phyloP scores from a whole-genome alignment of 371 early-diverging fungal genomes.

The Thermomucor indicae-seudaticae region DNA sequence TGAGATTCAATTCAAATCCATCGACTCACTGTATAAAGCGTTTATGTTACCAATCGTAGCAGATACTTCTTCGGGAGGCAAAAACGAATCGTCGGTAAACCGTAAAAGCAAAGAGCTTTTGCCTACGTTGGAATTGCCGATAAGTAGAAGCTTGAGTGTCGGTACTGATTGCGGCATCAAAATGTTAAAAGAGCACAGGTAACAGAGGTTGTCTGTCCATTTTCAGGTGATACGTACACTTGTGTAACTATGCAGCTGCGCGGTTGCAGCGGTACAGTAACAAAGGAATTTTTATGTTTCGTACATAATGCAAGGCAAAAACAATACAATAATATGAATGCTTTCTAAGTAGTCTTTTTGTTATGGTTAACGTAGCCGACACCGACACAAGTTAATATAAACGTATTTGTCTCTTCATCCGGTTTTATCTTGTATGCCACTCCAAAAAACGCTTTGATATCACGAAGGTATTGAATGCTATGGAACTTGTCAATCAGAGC shows the following conservation, averaged over 20 bases:
- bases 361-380: slow-evolving; percentile 85
- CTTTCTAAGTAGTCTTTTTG: slow-evolving; percentile 71
- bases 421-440: slow-evolving; percentile 87
- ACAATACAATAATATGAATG: slow-evolving; percentile 2
- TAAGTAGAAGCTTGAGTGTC: slow-evolving; percentile 95
- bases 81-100: slow-evolving; percentile 97
- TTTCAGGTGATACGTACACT: no score
- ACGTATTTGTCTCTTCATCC: slow-evolving; percentile 63
- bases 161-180: slow-evolving; percentile 23
- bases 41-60: slow-evolving; percentile 88
- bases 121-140: slow-evolving; percentile 99
- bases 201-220: no score
- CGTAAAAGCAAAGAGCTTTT: slow-evolving; percentile 96
- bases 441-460: slow-evolving; percentile 84
- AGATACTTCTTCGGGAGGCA: slow-evolving; percentile 87
- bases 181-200: slow-evolving; percentile 1
- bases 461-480: slow-evolving; percentile 86
- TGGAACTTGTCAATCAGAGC: background rate
- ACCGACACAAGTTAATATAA: slow-evolving; percentile 87
- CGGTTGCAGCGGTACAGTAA: background rate
- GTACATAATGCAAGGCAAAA: background rate
- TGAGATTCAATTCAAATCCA: background rate
- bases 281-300: background rate
- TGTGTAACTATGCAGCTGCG: background rate
- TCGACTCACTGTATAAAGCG: background rate